Evolutionary conservation across 768 basidiomycete genomes (phyloP), one percentile per base, ranked within the genome.

Genomic region (Coprinellus aureogranulatus): DNA sequence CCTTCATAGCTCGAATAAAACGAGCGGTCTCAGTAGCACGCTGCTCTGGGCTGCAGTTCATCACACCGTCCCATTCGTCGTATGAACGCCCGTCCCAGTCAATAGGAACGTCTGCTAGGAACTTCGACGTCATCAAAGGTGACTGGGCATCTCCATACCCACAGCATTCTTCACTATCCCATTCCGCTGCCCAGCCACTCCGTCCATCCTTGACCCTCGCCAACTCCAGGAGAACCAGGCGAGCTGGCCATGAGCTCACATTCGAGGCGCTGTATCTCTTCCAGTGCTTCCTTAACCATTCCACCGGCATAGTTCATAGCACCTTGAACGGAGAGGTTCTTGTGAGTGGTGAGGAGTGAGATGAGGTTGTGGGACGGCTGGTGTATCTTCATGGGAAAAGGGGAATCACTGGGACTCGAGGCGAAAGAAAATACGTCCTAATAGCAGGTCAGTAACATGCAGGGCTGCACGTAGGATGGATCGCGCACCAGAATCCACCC

Each of bases 401-500:
- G 40, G 1, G 42, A 18, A 14, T 42, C 28, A n/a, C 50, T 34
- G 10, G 50, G 4, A 3, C 50, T n/a, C 11, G 50, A 30, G 18
- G 57, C 57, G 39, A 45, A 58, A 12, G 51, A 52, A 23, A 58
- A 53, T 4, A 53, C 47, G 26, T 58, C 57, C 57, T 58, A 42
- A 3, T 22, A 18, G 20, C 4, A 44, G 34, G 34, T 34, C 34
- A 34, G 34, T 34, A 6, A 14, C 6, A 34, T 34, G 6, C 14
- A 6, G 34, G 34, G 34, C 14, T 6, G 14, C 8, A 34, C 6
- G 34, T 6, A 14, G 14, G 14, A 34, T 34, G 34, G 6, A 34
- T 34, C 34, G 65, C 72, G 42, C 66, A 87, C 87, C 70, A 78
- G 70, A n/a, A 81, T 78, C 72, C 79, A 79, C 6, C 75, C 73